These are phyloP conservation scores for Apostasia shenzhenica DNA, from an alignment of 106 monocot genomes.

Conservation along the genomic window DNA sequence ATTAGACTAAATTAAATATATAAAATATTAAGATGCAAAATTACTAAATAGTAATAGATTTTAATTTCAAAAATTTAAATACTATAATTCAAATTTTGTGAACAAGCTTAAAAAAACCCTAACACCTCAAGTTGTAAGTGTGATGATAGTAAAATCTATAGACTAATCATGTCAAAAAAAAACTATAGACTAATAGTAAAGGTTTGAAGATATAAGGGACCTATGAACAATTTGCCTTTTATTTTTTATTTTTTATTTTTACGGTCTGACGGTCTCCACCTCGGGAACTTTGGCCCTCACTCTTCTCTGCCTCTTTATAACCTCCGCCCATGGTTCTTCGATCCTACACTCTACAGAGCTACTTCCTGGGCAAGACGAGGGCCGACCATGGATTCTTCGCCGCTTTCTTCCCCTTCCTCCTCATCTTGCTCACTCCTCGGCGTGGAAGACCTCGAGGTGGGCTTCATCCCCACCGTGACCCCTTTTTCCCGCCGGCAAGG, in stretches of 20 bases:
- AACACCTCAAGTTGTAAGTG: too few species aligned
- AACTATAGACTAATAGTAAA: too few species aligned
- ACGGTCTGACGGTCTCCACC: not conserved
- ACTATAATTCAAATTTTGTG: too few species aligned
- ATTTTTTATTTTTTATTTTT: not conserved
- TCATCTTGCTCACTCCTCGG: not conserved
- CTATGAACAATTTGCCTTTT: not conserved
- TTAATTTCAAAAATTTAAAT: too few species aligned
- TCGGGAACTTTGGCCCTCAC: not conserved
- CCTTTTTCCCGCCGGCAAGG: not conserved
- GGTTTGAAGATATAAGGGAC: too few species aligned
- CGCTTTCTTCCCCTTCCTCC: not conserved
- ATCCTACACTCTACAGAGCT: not conserved
- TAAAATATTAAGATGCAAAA: too few species aligned
- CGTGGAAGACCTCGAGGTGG: constrained; percentile 3
- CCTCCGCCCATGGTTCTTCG: not conserved
- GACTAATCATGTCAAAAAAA: too few species aligned
- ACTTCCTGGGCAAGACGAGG: not conserved
- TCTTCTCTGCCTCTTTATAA: not conserved
- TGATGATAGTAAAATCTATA: too few species aligned
- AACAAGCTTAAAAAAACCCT: too few species aligned
- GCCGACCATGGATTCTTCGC: not conserved
- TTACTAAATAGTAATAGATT: too few species aligned
- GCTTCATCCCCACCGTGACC: not conserved
- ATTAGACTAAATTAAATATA: too few species aligned